These are phyloP conservation scores for Plasmodium billcollinsi DNA, from an alignment of 169 alveolate species.

Conservation along the genomic window DNA sequence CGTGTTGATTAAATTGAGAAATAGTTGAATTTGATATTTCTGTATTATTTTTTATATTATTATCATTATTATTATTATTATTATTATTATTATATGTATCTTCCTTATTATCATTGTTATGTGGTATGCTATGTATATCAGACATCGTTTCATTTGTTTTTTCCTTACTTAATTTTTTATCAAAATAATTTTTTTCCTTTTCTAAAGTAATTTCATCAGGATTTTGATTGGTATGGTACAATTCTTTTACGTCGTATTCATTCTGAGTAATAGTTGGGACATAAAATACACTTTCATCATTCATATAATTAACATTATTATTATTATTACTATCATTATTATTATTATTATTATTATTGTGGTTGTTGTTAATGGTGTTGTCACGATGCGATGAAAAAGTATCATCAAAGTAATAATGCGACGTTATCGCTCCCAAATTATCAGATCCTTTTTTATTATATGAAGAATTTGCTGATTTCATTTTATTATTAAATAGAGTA, in stretches of 20 bases:
- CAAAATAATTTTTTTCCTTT: not conserved
- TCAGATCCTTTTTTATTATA: slow-evolving; percentile 21
- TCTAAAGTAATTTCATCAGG: not conserved
- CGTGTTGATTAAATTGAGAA: too few relatives aligned
- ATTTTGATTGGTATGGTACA: not conserved
- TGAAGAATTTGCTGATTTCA: slow-evolving; percentile 26
- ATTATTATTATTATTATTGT: too few relatives aligned
- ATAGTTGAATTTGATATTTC: not conserved
- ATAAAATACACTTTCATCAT: not conserved
- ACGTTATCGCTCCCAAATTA: slow-evolving; percentile 21
- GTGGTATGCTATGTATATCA: not conserved
- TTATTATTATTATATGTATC: not conserved
- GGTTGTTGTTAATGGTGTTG: not conserved
- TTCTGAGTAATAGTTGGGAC: slow-evolving; percentile 2
- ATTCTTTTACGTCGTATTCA: slow-evolving; percentile 47
- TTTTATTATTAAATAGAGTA: slow-evolving; percentile 41
- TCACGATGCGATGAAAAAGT: not conserved
- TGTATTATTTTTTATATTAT: not conserved
- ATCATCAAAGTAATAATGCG: slow-evolving; percentile 27
- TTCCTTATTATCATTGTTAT: not conserved
- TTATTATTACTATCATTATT: not conserved
- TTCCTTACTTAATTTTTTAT: not conserved
- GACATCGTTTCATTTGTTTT: not conserved
- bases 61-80: not conserved
- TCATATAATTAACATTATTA: not conserved